These are phyloP conservation scores for Solanum corneliomulleri DNA, from an alignment of 257 asterid genomes.

Conservation along the genomic window DNA sequence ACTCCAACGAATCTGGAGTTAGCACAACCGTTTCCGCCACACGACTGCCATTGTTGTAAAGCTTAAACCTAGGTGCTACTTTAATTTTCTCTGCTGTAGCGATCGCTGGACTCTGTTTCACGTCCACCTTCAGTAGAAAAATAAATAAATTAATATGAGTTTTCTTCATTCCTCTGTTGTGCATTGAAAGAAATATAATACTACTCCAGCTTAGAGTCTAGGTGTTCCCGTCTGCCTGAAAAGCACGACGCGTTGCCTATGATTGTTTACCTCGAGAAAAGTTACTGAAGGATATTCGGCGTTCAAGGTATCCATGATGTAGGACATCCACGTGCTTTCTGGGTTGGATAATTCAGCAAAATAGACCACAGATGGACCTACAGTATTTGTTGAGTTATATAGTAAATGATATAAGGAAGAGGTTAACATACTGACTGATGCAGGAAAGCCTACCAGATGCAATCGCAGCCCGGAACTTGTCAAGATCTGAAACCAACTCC, in stretches of 20 bases:
- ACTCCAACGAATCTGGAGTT: slow-evolving; percentile 42
- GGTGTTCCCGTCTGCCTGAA: background rate
- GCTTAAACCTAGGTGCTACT: slow-evolving; percentile 45
- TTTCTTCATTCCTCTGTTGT: background rate
- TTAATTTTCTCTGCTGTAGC: slow-evolving; percentile 43
- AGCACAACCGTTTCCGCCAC: slow-evolving; percentile 42
- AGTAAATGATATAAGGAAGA: background rate
- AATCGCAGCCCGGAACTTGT: slow-evolving; percentile 73
- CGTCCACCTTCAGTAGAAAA: slow-evolving; percentile 37
- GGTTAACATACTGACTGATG: slow-evolving; percentile 19
- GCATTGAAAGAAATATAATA: background rate
- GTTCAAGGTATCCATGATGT: slow-evolving; percentile 55
- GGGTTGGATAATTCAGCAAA: slow-evolving; percentile 34
- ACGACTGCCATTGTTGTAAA: slow-evolving; percentile 41
- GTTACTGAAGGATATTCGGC: slow-evolving; percentile 53
- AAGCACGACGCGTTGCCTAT: background rate
- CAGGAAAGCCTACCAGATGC: slow-evolving; percentile 46
- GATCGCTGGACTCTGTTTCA: slow-evolving; percentile 35
- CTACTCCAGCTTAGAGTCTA: background rate
- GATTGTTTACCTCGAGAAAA: slow-evolving; percentile 59
- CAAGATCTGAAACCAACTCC: slow-evolving; percentile 50
- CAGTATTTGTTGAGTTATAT: slow-evolving; percentile 9
- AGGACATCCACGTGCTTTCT: slow-evolving; percentile 60
- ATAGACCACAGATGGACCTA: slow-evolving; percentile 76
- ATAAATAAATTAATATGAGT: background rate